A percentile compares a stretch with the other conserved stretches of the same genome.
Evolutionary conservation across 306 rosid genomes (phyloP).

Genomic region (Vicia villosa): DNA sequence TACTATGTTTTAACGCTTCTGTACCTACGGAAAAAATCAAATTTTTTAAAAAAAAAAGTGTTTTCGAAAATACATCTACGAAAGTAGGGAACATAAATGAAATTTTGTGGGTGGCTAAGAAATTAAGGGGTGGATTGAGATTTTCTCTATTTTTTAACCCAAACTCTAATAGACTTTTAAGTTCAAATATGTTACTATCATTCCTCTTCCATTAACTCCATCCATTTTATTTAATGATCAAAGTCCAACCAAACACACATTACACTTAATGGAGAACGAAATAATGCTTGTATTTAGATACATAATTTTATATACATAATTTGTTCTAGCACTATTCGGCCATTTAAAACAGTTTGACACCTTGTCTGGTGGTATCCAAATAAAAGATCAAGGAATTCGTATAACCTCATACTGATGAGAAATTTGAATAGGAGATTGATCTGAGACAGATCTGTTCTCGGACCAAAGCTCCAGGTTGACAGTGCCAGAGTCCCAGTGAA

Average conservation of each 20-base stretch:
- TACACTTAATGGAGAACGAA: background rate
- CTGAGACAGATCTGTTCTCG: conserved; percentile 73
- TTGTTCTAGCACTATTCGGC: background rate
- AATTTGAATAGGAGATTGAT: conserved; percentile 65
- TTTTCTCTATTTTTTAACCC: too few relatives aligned
- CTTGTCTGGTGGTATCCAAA: background rate
- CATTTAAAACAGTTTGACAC: background rate
- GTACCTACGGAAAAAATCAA: too few relatives aligned
- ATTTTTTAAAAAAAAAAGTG: too few relatives aligned
- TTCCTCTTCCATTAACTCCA: background rate
- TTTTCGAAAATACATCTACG: too few relatives aligned
- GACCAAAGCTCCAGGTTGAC: conserved; percentile 95
- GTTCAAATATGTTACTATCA: background rate
- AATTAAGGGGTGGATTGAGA: too few relatives aligned
- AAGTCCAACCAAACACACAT: background rate
- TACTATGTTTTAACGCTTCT: too few relatives aligned
- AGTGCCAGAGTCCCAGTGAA: conserved; percentile 79
- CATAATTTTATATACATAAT: conserved; percentile 6
- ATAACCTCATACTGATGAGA: conserved; percentile 73
- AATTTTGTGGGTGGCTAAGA: too few relatives aligned
- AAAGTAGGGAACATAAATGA: too few relatives aligned
- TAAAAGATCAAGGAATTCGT: conserved; percentile 33
- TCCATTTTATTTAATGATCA: background rate
- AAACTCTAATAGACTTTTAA: too few relatives aligned
- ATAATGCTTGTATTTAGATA: background rate